These are phyloP conservation scores for Paramecium biaurelia DNA, from an alignment of 73 alveolate species.

Conservation along the genomic window DNA sequence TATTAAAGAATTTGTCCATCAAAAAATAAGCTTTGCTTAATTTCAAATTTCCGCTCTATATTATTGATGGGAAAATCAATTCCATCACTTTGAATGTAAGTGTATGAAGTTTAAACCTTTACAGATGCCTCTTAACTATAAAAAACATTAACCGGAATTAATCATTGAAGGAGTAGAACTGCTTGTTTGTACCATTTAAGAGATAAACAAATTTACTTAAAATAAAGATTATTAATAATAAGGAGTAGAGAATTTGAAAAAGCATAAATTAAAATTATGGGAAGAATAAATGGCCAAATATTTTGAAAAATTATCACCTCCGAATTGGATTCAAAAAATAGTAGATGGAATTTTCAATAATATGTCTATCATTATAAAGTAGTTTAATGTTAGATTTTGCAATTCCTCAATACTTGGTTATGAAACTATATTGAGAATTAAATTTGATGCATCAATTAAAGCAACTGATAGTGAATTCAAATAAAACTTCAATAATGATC, in stretches of 20 bases:
- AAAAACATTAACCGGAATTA: constrained; percentile 18
- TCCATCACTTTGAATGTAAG: constrained; percentile 21
- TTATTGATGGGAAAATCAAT: constrained; percentile 35
- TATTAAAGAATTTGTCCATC: constrained; percentile 1
- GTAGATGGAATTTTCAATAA: constrained; percentile 35
- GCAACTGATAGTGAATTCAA: constrained; percentile 27
- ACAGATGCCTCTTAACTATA: constrained; percentile 48
- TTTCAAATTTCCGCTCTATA: constrained; percentile 33
- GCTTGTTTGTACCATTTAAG: background rate
- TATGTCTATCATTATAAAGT: constrained; percentile 6
- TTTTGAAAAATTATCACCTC: constrained; percentile 32
- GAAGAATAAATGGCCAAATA: constrained; percentile 41
- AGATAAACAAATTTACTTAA: background rate
- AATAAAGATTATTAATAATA: background rate
- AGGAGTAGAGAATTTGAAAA: constrained; percentile 45
- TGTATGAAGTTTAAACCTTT: background rate
- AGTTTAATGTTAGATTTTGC: background rate
- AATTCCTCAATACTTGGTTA: background rate
- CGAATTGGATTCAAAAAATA: constrained; percentile 35
- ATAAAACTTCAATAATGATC: background rate
- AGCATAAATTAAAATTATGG: constrained; percentile 37
- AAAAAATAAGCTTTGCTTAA: constrained; percentile 31
- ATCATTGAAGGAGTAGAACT: constrained; percentile 27
- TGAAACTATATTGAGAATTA: background rate
- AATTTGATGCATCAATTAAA: constrained; percentile 1